These are phyloP conservation scores for Kwoniella botswanensis DNA, from an alignment of 768 basidiomycete species.

Conservation along the genomic window DNA sequence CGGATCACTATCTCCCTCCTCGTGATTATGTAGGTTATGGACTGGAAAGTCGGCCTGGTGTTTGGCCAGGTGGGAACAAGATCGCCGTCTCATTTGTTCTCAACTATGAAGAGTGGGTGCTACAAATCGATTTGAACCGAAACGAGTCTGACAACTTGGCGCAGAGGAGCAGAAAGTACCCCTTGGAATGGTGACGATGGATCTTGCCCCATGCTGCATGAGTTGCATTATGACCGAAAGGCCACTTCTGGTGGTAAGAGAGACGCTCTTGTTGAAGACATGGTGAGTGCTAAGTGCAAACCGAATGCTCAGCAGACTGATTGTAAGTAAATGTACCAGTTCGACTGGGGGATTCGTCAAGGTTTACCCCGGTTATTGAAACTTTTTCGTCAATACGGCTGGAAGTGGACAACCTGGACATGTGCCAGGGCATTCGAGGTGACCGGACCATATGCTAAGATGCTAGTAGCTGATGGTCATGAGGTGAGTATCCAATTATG, in stretches of 20 bases:
- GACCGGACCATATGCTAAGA: constrained; percentile 33
- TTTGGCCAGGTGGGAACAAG: constrained; percentile 40
- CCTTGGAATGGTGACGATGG: constrained; percentile 45
- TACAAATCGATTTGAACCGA: background rate
- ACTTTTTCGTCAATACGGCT: constrained; percentile 39
- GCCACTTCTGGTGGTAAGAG: constrained; percentile 30
- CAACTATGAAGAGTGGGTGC: constrained; percentile 40
- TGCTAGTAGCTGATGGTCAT: constrained; percentile 37
- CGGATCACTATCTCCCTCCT: constrained; percentile 20
- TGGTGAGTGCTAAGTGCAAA: constrained; percentile 25
- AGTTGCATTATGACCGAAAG: constrained; percentile 35
- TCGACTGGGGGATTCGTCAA: constrained; percentile 44
- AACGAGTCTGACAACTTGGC: background rate
- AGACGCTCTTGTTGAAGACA: constrained; percentile 38
- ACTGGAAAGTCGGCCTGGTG: constrained; percentile 14
- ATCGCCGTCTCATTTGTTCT: constrained; percentile 46
- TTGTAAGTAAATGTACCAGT: constrained; percentile 16
- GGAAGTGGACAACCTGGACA: constrained; percentile 41
- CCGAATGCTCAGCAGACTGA: background rate
- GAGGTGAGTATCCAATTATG: constrained; percentile 23
- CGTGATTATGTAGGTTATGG: constrained; percentile 50
- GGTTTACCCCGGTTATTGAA: constrained; percentile 40
- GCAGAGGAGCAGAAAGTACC: constrained; percentile 36
- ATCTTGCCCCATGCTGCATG: constrained; percentile 33
- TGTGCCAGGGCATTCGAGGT: constrained; percentile 36